These are phyloP conservation scores for Phialophora chinensis DNA, from an alignment of 2,329 filamentous ascomycete species.

Conservation along the genomic window DNA sequence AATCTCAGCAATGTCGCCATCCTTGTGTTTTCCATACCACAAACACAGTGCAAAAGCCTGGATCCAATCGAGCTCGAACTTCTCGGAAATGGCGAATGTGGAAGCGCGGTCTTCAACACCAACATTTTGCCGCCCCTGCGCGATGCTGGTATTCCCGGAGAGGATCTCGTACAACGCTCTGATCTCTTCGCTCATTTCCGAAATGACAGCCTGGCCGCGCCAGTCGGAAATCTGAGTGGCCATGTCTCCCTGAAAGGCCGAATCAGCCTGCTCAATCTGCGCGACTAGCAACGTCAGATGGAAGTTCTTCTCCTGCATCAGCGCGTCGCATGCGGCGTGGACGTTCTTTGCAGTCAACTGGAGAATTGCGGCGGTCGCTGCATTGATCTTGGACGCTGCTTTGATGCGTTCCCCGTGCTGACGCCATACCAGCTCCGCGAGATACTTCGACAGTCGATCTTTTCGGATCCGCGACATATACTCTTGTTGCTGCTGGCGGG, in stretches of 20 bases:
- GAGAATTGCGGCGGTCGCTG: conserved; percentile 79
- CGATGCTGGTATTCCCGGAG: conserved; percentile 83
- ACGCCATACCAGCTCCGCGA: conserved; percentile 57
- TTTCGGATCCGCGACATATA: conserved; percentile 55
- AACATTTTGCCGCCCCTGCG: conserved; percentile 73
- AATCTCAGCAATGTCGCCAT: conserved; percentile 73
- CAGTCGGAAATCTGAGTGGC: conserved; percentile 80
- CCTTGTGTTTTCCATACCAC: conserved; percentile 78
- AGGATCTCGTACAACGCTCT: conserved; percentile 89
- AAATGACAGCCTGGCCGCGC: conserved; percentile 80
- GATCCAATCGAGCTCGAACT: conserved; percentile 89
- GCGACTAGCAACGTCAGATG: conserved; percentile 84
- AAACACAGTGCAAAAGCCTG: conserved; percentile 89
- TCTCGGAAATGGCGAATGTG: conserved; percentile 80
- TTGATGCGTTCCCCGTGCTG: conserved; percentile 69
- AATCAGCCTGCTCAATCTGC: conserved; percentile 73
- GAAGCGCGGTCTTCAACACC: conserved; percentile 79
- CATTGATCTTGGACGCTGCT: conserved; percentile 62
- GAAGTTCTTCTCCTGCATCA: conserved; percentile 77
- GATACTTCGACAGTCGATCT: conserved; percentile 53
- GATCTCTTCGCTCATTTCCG: conserved; percentile 83
- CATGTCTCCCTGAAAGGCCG: conserved; percentile 74
- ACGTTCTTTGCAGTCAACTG: conserved; percentile 79
- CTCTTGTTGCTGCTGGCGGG: conserved; percentile 46
- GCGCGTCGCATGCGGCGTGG: conserved; percentile 78